Evolutionary conservation across 148 eudicot genomes (phyloP).

Genomic region (Suaeda aralocaspica): DNA sequence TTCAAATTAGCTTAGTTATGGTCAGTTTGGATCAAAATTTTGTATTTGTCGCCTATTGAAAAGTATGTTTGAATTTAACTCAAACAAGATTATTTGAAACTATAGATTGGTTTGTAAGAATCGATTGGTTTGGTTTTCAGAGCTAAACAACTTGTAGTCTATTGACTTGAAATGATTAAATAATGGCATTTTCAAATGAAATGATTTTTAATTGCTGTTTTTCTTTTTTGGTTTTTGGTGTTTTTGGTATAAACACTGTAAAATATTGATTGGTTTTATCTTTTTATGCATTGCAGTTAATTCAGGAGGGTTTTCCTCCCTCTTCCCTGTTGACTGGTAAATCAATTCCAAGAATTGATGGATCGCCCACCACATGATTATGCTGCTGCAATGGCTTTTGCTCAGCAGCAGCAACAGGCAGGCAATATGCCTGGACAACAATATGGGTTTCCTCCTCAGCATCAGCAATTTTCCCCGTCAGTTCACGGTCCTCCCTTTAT

Average conservation of each 20-base stretch:
- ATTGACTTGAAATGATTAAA: too few relatives aligned
- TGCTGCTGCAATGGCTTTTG: slow-evolving; percentile 75
- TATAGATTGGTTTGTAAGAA: too few relatives aligned
- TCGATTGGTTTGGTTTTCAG: background rate
- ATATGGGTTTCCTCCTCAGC: slow-evolving; percentile 79
- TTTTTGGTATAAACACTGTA: background rate
- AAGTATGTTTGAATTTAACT: too few relatives aligned
- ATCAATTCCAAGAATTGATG: slow-evolving; percentile 35
- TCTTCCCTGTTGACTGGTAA: background rate
- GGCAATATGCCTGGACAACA: slow-evolving; percentile 71
- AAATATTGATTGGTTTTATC: background rate
- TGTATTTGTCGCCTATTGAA: too few relatives aligned
- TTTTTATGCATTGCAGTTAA: slow-evolving; percentile 1
- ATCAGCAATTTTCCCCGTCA: slow-evolving; percentile 74
- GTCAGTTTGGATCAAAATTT: too few relatives aligned
- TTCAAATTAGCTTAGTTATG: too few relatives aligned
- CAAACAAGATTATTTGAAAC: too few relatives aligned
- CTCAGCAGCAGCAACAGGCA: slow-evolving; percentile 75
- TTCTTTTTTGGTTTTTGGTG: background rate
- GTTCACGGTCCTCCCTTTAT: slow-evolving; percentile 75
- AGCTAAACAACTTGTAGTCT: background rate
- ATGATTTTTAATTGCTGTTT: background rate
- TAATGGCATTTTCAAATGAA: slow-evolving; percentile 1
- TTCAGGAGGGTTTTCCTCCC: slow-evolving; percentile 1
- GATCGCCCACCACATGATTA: slow-evolving; percentile 87